Evolutionary conservation across 1,284 basidiomycete species (phyloP).

Genomic region (Tetrapyrgos nigripes): DNA sequence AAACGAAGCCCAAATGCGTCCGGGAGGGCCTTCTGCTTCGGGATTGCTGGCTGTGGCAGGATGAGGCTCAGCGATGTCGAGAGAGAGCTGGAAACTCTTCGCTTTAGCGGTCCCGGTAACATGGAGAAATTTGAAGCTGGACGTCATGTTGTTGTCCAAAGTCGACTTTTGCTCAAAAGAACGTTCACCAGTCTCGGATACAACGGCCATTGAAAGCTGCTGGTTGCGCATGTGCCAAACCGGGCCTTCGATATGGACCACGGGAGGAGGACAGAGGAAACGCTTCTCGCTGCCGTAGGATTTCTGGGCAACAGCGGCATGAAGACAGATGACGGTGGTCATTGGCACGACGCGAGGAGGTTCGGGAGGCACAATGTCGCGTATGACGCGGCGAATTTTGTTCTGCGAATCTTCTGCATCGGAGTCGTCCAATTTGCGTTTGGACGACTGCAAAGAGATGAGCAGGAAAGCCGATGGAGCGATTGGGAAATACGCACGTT

Average conservation of each 20-base stretch:
- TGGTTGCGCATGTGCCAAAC: constrained; percentile 82
- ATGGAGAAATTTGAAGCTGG: constrained; percentile 90
- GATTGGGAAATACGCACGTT: constrained; percentile 34
- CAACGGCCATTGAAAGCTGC: constrained; percentile 84
- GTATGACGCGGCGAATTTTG: constrained; percentile 82
- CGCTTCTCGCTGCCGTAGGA: constrained; percentile 93
- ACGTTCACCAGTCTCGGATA: constrained; percentile 83
- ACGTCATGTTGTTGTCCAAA: constrained; percentile 80
- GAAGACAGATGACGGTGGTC: constrained; percentile 88
- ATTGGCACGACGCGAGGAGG: constrained; percentile 77
- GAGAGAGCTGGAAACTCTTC: constrained; percentile 87
- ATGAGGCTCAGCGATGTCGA: constrained; percentile 80
- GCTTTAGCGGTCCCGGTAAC: constrained; percentile 89
- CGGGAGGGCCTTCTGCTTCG: constrained; percentile 60
- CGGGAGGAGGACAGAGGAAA: constrained; percentile 88
- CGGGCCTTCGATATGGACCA: constrained; percentile 88
- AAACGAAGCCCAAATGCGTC: constrained; percentile 89
- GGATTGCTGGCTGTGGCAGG: constrained; percentile 50
- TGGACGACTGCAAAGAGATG: constrained; percentile 41
- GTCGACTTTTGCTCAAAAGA: constrained; percentile 83
- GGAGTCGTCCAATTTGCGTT: constrained; percentile 76
- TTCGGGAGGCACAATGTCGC: constrained; percentile 75
- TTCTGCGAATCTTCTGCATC: constrained; percentile 74
- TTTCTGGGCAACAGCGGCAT: constrained; percentile 91
- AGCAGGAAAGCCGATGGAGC: constrained; percentile 10